Evolutionary conservation across 768 basidiomycete species (phyloP).

Genomic region (Podaxis pistillaris): DNA sequence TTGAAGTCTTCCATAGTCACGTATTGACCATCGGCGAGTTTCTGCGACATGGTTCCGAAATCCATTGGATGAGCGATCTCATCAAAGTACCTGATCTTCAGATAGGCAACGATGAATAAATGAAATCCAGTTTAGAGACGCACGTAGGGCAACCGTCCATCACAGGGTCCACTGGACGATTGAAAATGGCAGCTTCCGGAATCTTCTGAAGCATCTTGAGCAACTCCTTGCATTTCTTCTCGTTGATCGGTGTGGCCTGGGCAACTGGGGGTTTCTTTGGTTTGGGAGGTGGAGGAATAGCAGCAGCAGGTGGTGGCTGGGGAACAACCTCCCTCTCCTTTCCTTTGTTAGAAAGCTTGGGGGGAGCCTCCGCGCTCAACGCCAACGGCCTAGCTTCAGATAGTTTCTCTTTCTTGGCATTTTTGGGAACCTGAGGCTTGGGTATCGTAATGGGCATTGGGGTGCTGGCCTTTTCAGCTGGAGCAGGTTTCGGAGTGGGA

Average conservation of each 20-base stretch:
- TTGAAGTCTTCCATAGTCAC: conserved; percentile 78
- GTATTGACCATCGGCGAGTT: conserved; percentile 69
- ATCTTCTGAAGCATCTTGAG: conserved; percentile 58
- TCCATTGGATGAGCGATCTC: conserved; percentile 96
- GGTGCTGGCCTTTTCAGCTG: not conserved
- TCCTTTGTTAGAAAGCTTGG: conserved; percentile 57
- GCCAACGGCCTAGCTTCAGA: conserved; percentile 14
- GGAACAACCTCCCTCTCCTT: conserved; percentile 65
- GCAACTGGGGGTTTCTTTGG: conserved; percentile 35
- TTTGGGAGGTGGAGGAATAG: conserved; percentile 23
- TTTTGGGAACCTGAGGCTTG: conserved; percentile 24
- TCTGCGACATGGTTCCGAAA: conserved; percentile 74
- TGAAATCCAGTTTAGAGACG: conserved; percentile 28
- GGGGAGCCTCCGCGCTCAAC: conserved; percentile 27
- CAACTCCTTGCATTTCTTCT: conserved; percentile 80
- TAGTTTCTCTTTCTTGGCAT: conserved; percentile 47
- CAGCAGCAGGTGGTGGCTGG: conserved; percentile 27
- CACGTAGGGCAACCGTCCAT: conserved; percentile 89
- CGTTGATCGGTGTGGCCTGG: conserved; percentile 58
- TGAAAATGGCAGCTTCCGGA: conserved; percentile 72
- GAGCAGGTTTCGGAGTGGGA: conserved; percentile 28
- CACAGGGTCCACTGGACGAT: conserved; percentile 79
- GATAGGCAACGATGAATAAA: conserved; percentile 9
- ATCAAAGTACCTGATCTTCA: conserved; percentile 69
- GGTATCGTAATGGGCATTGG: conserved; percentile 20